Percentiles rank a stretch among this genome's conserved stretches.
Conservation (phyloP, 2,329 filamentous ascomycete species). For the Sordariomycetes sp. region DNA sequence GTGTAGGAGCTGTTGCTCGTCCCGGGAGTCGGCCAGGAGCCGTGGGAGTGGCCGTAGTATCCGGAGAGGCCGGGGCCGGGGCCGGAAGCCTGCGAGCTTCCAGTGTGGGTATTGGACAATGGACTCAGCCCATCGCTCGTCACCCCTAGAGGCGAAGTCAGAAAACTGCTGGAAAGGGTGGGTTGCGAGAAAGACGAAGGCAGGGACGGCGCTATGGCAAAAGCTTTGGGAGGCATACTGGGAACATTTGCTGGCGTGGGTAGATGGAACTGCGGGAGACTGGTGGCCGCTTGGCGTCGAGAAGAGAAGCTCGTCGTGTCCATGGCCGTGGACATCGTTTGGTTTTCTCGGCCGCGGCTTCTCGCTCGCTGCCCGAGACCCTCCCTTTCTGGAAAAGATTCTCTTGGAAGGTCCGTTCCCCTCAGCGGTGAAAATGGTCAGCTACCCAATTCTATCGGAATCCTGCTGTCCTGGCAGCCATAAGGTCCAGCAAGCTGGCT, state of each 20-base stretch:
- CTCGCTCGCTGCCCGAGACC: neutral
- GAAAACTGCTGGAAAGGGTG: conserved; percentile 23
- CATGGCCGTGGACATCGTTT: conserved; percentile 3
- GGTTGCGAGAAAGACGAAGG: conserved; percentile 34
- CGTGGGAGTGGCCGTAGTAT: conserved; percentile 38
- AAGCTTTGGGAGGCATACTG: conserved; percentile 20
- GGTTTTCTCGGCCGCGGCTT: neutral
- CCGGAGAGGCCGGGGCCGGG: conserved; percentile 23
- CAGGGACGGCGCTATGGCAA: conserved; percentile 1
- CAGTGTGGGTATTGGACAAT: conserved; percentile 47
- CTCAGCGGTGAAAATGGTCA: neutral
- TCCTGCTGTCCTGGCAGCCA: neutral
- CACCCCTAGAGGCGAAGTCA: conserved; percentile 27
- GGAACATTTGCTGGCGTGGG: conserved; percentile 43
- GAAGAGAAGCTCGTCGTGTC: conserved; percentile 44
- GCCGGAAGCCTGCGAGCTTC: conserved; percentile 44
- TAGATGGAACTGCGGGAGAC: conserved; percentile 57
- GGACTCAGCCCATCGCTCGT: conserved; percentile 48
- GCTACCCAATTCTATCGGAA: neutral
- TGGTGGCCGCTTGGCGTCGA: conserved; percentile 55
- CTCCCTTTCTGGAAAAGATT: neutral
- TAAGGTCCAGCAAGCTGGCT: neutral
- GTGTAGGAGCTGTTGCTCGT: conserved; percentile 29
- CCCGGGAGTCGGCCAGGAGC: conserved; percentile 45
- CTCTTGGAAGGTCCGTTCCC: neutral